Percentiles rank a stretch among this genome's conserved stretches.
phyloP scores from a whole-genome alignment of 352 stramenopile genomes.

The Pythium dissotocum region DNA sequence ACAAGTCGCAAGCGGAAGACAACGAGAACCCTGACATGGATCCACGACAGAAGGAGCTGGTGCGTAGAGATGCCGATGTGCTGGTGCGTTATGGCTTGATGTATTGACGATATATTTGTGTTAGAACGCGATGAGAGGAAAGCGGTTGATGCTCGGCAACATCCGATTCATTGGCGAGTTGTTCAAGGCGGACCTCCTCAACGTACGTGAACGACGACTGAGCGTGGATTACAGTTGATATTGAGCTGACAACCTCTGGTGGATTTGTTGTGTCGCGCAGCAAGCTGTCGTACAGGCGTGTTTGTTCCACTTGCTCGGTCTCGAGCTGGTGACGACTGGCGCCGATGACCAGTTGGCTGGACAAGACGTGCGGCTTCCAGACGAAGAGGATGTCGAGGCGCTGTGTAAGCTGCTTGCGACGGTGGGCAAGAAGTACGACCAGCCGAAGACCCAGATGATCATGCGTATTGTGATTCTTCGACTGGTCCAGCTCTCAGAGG shows the following conservation, averaged over 20 bases:
- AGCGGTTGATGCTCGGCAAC: slow-evolving; percentile 83
- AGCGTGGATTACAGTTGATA: background rate
- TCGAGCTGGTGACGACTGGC: slow-evolving; percentile 60
- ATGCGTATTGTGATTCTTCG: slow-evolving; percentile 89
- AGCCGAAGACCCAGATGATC: slow-evolving; percentile 66
- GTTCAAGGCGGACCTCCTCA: slow-evolving; percentile 86
- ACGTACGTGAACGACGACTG: slow-evolving; percentile 33
- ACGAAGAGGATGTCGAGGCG: slow-evolving; percentile 84
- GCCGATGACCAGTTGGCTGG: slow-evolving; percentile 49
- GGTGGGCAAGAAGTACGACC: slow-evolving; percentile 86
- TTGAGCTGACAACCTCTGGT: background rate
- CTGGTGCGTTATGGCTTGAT: background rate
- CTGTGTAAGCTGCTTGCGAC: slow-evolving; percentile 87
- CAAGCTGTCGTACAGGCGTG: slow-evolving; percentile 75
- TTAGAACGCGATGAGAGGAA: slow-evolving; percentile 59
- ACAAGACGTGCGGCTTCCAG: slow-evolving; percentile 73
- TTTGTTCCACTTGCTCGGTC: slow-evolving; percentile 78
- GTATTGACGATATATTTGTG: background rate
- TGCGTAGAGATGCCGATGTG: slow-evolving; percentile 23
- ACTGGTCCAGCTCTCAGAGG: slow-evolving; percentile 80
- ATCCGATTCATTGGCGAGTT: slow-evolving; percentile 88
- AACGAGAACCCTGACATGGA: slow-evolving; percentile 45
- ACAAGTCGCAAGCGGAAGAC: slow-evolving; percentile 40
- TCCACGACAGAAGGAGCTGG: slow-evolving; percentile 53
- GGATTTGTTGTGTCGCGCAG: slow-evolving; percentile 19